A percentile compares a stretch with the other conserved stretches of the same genome.
Conservation (phyloP, 805 yeast genomes). For the Candida ulmi region DNA sequence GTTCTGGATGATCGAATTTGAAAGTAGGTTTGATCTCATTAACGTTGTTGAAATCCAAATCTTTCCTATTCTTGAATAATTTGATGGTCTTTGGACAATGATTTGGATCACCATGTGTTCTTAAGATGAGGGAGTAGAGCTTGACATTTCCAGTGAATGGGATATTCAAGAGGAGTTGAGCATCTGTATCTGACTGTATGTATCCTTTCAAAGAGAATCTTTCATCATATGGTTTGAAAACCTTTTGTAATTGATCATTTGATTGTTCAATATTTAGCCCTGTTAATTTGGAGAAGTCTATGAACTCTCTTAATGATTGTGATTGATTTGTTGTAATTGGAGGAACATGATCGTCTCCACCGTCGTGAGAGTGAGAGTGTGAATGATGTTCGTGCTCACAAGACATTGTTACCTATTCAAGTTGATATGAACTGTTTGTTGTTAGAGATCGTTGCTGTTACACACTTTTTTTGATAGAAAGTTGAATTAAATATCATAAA, state of each 20-base stretch:
- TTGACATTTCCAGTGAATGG: constrained; percentile 79
- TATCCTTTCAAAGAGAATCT: constrained; percentile 42
- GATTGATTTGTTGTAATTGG: constrained; percentile 67
- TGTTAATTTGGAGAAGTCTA: constrained; percentile 53
- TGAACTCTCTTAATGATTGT: constrained; percentile 58
- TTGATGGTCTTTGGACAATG: constrained; percentile 67
- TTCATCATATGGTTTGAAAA: constrained; percentile 45
- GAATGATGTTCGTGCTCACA: constrained; percentile 28
- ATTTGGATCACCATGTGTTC: constrained; percentile 52
- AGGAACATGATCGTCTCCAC: constrained; percentile 32
- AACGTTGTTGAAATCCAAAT: constrained; percentile 69
- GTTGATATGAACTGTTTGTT: neutral
- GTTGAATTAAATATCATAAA: too few species aligned
- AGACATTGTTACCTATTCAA: constrained; percentile 20
- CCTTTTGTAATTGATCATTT: constrained; percentile 36
- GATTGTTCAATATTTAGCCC: constrained; percentile 59
- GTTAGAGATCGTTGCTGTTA: too few species aligned
- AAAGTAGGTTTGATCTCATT: constrained; percentile 43
- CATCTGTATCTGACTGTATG: constrained; percentile 71
- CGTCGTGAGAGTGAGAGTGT: constrained; percentile 18
- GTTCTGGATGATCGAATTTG: constrained; percentile 56
- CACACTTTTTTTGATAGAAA: too few species aligned
- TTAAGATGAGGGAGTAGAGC: constrained; percentile 63
- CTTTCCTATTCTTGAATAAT: constrained; percentile 63
- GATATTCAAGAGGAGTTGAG: constrained; percentile 68